Evolutionary conservation across 495 filamentous ascomycete species (phyloP).

Genomic region (Geoglossum glabrum): DNA sequence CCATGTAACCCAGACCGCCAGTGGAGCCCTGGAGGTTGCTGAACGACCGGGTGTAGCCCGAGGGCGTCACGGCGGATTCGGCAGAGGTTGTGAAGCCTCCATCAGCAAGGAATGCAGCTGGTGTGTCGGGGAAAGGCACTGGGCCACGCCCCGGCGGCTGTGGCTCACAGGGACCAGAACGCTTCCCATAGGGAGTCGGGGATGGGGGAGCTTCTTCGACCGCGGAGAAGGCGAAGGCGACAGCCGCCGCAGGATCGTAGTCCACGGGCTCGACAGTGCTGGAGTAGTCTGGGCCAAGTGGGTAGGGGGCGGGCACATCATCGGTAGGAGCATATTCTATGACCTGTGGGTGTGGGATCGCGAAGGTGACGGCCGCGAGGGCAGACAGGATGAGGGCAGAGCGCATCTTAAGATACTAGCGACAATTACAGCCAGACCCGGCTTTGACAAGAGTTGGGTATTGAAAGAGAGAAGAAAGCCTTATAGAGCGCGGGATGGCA

Average conservation of each 20-base stretch:
- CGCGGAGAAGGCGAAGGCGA: background rate
- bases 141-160: constrained; percentile 17
- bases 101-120: constrained; percentile 14
- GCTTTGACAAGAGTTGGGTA: too few species aligned
- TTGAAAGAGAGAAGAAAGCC: too few species aligned
- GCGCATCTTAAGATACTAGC: background rate
- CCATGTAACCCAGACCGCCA: constrained; percentile 22
- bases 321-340: constrained; percentile 9
- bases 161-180: background rate
- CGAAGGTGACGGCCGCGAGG: background rate
- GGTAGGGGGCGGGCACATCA: constrained; percentile 1
- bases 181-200: background rate
- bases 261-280: constrained; percentile 2
- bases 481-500: too few species aligned
- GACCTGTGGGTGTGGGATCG: constrained; percentile 6
- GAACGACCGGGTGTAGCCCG: constrained; percentile 23
- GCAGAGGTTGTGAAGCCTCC: constrained; percentile 9
- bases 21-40: constrained; percentile 18
- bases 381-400: background rate
- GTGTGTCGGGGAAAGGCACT: constrained; percentile 16
- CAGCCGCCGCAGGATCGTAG: constrained; percentile 3
- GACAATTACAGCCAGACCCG: too few species aligned
- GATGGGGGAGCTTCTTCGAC: background rate
- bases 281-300: constrained; percentile 1
- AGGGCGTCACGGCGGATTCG: constrained; percentile 16